Evolutionary conservation across 148 eudicot species (phyloP), one percentile per base, ranked within the genome.

Genomic region (Fagopyrum homotropicum): DNA sequence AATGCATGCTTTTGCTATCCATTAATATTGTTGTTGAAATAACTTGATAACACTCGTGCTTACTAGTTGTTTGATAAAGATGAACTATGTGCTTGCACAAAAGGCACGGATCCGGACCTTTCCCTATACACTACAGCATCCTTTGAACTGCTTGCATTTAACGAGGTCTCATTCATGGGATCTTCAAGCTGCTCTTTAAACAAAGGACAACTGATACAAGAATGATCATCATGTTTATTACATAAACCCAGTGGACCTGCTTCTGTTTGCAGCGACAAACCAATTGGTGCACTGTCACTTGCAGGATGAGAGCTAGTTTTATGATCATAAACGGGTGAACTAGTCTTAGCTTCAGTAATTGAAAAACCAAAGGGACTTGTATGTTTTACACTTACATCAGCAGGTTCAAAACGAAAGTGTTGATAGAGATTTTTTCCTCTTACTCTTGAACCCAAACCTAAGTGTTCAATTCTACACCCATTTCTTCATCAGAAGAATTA

Each of bases 381-480:
- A 71, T 47, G 79, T 77, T 50, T 47, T 73, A 69, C 75, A 76
- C 64, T 76, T 63, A 50, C 70, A 78, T 44, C 72, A 19, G 68
- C 64, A 68, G 77, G 64, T 40, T 81, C 68, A 29, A 84, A 68
- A 55, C 72, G 88, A 84, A 74, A 90, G 81, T 1, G 88, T 88
- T 91, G 88, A 87, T 59, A 78, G 57, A 44, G 83, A 76, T 77
- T 81, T 83, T 40, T 84, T 80, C 76, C 79, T 82, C 75, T 84
- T 82, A 76, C 16, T 52, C 52, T 73, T 44, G 69, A 55, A 69
- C 78, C 74, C 61, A 89, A 79, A 74, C 66, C 81, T 22, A 50
- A 72, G 45, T 77, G 73, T 45, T 75, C 81, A 61, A 64, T 75
- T 85, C 85, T 45, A 63, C 51, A 64, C 17, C 82, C 69, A 54